Conservation (phyloP, 1,139 yeast genomes). For the Geotrichum carabidarum region DNA sequence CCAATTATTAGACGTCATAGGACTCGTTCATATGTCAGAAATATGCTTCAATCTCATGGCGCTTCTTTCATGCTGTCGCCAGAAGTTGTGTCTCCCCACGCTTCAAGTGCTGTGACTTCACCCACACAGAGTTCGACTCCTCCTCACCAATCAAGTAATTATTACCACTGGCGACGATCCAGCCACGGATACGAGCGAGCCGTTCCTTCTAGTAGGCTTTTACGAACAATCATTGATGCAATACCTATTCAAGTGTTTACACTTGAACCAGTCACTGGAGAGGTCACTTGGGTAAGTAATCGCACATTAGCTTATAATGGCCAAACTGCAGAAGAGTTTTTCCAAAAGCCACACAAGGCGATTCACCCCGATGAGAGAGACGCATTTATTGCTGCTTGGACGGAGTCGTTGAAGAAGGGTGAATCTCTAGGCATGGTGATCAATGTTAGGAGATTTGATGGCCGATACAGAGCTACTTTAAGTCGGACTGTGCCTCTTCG, state of each 20-base stretch:
- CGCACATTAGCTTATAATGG: constrained; percentile 37
- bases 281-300: constrained; percentile 37
- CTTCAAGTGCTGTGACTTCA: constrained; percentile 1
- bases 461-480: constrained; percentile 33
- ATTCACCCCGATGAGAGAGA: constrained; percentile 35
- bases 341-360: constrained; percentile 26
- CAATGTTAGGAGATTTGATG: constrained; percentile 36
- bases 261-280: constrained; percentile 34
- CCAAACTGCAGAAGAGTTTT: constrained; percentile 32
- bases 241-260: constrained; percentile 38
- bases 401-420: constrained; percentile 31
- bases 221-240: constrained; percentile 36
- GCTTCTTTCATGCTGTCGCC: constrained; percentile 24
- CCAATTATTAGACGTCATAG: constrained; percentile 1
- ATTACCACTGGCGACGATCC: constrained; percentile 17
- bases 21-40: constrained; percentile 5
- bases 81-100: constrained; percentile 14
- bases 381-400: constrained; percentile 31
- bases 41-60: constrained; percentile 25
- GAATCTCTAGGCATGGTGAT: constrained; percentile 33
- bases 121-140: neutral
- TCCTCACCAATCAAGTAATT: constrained; percentile 8
- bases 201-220: constrained; percentile 28
- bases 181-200: constrained; percentile 18
- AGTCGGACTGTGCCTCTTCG: constrained; percentile 36